Conservation (phyloP, 2,329 filamentous ascomycete species). For the Cladosporium colombiae region DNA sequence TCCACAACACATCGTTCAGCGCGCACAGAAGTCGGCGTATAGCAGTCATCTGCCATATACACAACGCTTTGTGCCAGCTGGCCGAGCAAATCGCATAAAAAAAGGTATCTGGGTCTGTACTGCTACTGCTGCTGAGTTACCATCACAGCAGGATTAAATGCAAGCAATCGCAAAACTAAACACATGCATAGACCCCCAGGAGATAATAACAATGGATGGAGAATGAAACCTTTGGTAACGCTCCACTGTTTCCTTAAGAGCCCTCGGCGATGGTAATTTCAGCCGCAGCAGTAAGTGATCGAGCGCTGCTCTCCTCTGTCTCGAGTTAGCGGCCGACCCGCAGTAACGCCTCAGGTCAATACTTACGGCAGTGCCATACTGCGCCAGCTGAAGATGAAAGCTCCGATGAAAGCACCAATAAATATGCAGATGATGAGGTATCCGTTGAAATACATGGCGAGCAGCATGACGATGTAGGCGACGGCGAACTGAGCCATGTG, state of each 20-base stretch:
- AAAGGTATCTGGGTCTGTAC: not conserved
- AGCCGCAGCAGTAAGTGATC: constrained; percentile 31
- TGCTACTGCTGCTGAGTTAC: not conserved
- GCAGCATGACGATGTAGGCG: constrained; percentile 74
- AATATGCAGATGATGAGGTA: constrained; percentile 83
- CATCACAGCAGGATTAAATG: not conserved
- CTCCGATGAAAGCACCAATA: constrained; percentile 71
- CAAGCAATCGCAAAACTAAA: not conserved
- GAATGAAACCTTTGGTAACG: too few species aligned
- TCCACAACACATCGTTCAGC: not conserved
- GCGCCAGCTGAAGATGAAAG: constrained; percentile 75
- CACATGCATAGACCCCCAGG: not conserved
- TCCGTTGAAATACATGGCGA: constrained; percentile 65
- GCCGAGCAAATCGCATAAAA: not conserved
- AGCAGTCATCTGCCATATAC: not conserved
- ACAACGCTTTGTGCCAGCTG: not conserved
- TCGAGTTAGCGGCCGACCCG: constrained; percentile 10
- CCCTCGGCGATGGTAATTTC: not conserved
- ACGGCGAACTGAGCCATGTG: constrained; percentile 72
- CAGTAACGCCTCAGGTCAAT: not conserved
- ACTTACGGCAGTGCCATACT: constrained; percentile 22
- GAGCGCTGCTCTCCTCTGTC: constrained; percentile 26
- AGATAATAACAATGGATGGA: not conserved
- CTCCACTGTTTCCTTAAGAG: not conserved
- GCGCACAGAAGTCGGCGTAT: not conserved